Percentiles rank a stretch among this genome's conserved stretches.
Evolutionary conservation across 352 stramenopile species (phyloP).

Genomic region (Pythium brachiatum): DNA sequence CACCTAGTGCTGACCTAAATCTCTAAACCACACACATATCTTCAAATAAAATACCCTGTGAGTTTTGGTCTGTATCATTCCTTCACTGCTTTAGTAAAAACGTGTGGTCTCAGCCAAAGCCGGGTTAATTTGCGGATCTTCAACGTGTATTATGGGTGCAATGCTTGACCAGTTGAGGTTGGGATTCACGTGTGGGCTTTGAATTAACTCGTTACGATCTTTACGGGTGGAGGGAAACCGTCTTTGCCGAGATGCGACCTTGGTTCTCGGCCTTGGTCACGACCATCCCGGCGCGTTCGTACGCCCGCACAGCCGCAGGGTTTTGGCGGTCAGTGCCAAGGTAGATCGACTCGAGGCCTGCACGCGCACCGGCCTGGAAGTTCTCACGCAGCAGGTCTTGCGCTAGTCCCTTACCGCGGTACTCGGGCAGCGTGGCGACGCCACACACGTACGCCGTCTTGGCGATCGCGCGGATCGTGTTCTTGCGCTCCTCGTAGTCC

Average conservation of each 20-base stretch:
- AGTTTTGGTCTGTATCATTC: no score
- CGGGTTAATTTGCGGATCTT: no score
- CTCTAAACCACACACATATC: no score
- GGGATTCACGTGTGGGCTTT: no score
- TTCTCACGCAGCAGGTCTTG: conserved; percentile 7
- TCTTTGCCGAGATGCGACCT: conserved; percentile 5
- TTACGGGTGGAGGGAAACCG: not conserved
- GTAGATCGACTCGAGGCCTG: conserved; percentile 13
- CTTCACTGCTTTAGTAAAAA: no score
- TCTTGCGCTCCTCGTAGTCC: conserved; percentile 7
- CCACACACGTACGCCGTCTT: conserved; percentile 17
- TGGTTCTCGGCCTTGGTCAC: conserved; percentile 12
- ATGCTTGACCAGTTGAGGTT: no score
- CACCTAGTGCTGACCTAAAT: no score
- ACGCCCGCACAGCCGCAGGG: conserved; percentile 16
- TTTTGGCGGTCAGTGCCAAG: conserved; percentile 25
- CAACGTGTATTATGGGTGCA: not conserved
- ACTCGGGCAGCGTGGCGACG: conserved; percentile 5
- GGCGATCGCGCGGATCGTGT: not conserved
- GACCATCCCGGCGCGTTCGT: conserved; percentile 20
- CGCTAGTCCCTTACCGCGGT: conserved; percentile 9
- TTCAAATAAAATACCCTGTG: no score
- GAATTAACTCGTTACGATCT: not conserved
- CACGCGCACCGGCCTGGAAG: conserved; percentile 2
- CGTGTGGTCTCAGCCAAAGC: no score